Base-by-base conservation (phyloP, 2,329 filamentous ascomycete genomes). In the Fusarium circinatum region DNA sequence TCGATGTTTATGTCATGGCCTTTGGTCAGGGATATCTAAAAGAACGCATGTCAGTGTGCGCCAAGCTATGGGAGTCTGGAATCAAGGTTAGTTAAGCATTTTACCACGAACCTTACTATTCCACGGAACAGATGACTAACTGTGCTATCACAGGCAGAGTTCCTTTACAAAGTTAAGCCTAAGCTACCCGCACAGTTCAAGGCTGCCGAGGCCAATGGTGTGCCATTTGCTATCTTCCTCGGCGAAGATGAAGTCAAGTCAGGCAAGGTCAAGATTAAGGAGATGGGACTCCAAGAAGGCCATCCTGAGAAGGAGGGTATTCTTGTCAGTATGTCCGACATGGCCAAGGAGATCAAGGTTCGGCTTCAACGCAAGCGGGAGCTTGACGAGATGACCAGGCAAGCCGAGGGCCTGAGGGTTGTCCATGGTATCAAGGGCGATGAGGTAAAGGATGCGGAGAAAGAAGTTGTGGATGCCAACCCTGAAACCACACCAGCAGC, bases 1-100 rank as follows among this genome's bases (percentile, higher is more conserved):
- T 95, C 6, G 95, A 98, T 79, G 95, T 95, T 51, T 98, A 91
- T 83, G 93, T 98, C 79, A 98, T 98, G 95, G 95, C 95, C 0
- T 95, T 98, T 79, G 95, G 94, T 60, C 96, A 95, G 83, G 93
- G 91, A 26, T 96, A 95, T 82, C 84, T 98, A 62, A 90, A 91
- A 75, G 93, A 98, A 86, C 92, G 96, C 74, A 95, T 98, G 90
- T 86, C 90, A 32, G 89, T 98, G 42, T 92, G 92, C 67, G 89
- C 90, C 74, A 87, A 87, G 74, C 86, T 98, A 56, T 97, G 96
- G 94, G 91, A 94, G 76, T 94, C 93, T 13, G 95, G 94, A 26
- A 92, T 98, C 84, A 97, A 95, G 86, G 90, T 90, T 82, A 76
- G 82, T 76, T 60, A 59, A 48, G 34, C 34, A 55, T 32, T 4